Evolutionary conservation across 768 basidiomycete species (phyloP).

Genomic region (Megacollybia marginata): DNA sequence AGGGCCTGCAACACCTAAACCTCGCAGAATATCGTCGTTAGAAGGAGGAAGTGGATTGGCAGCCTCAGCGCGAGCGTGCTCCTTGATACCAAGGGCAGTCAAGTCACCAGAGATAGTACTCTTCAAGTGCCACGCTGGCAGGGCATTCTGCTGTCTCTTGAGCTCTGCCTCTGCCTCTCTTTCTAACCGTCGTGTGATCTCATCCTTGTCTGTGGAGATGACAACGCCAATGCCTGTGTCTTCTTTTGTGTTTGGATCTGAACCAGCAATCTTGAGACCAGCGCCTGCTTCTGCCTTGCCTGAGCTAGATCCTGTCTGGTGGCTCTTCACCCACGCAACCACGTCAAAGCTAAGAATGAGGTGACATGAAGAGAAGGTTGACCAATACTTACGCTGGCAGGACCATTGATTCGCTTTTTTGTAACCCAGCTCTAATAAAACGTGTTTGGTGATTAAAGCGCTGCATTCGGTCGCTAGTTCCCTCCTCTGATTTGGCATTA

Average conservation of each 20-base stretch:
- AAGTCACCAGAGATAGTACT: slow-evolving; percentile 92
- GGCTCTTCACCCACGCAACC: slow-evolving; percentile 69
- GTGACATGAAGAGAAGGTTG: slow-evolving; percentile 1
- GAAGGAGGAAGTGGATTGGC: slow-evolving; percentile 27
- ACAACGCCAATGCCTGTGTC: slow-evolving; percentile 83
- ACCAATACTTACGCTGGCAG: slow-evolving; percentile 61
- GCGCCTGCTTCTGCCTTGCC: slow-evolving; percentile 42
- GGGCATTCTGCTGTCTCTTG: slow-evolving; percentile 82
- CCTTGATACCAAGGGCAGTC: slow-evolving; percentile 78
- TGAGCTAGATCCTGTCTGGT: slow-evolving; percentile 54
- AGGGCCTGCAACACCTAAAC: slow-evolving; percentile 51
- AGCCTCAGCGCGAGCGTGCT: slow-evolving; percentile 48
- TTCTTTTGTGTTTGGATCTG: slow-evolving; percentile 48
- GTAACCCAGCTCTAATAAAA: slow-evolving; percentile 79
- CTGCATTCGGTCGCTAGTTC: slow-evolving; percentile 93
- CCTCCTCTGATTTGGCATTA: slow-evolving; percentile 75
- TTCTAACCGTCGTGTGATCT: slow-evolving; percentile 63
- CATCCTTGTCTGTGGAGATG: slow-evolving; percentile 85
- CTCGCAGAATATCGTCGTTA: slow-evolving; percentile 69
- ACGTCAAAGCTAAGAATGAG: slow-evolving; percentile 63
- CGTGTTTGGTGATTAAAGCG: slow-evolving; percentile 89
- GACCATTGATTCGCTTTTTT: slow-evolving; percentile 83
- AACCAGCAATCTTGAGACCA: slow-evolving; percentile 69
- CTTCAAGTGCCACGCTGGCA: slow-evolving; percentile 93
- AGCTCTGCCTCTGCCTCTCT: slow-evolving; percentile 76